These are phyloP conservation scores for Alternaria incomplexa DNA, from an alignment of 2,329 filamentous ascomycete species.

Conservation along the genomic window DNA sequence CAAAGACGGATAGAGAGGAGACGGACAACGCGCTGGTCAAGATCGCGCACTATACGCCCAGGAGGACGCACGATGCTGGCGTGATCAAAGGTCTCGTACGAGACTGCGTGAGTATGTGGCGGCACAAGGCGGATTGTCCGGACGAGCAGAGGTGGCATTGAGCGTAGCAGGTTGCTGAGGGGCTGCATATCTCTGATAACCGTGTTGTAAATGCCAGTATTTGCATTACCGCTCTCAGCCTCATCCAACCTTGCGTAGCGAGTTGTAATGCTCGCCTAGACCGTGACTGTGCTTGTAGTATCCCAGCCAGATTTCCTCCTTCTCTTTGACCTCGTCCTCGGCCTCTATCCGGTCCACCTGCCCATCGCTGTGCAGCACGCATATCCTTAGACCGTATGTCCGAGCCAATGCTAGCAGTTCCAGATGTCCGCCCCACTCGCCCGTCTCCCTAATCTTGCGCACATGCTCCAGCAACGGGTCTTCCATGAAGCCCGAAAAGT, in stretches of 20 bases:
- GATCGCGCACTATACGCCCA: slow-evolving; percentile 63
- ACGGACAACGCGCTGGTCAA: slow-evolving; percentile 50
- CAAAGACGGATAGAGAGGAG: slow-evolving; percentile 52
- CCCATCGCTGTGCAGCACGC: slow-evolving; percentile 82
- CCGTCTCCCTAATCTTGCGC: slow-evolving; percentile 79
- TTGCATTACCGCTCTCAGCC: not conserved
- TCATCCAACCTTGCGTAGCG: slow-evolving; percentile 60
- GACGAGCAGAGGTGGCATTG: slow-evolving; percentile 4
- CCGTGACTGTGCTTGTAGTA: slow-evolving; percentile 96
- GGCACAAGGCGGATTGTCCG: slow-evolving; percentile 33
- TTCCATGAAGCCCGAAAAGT: slow-evolving; percentile 87
- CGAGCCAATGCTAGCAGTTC: slow-evolving; percentile 86
- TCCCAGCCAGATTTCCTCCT: slow-evolving; percentile 80
- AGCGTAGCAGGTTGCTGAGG: not conserved
- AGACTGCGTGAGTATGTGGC: slow-evolving; percentile 59
- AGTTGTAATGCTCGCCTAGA: slow-evolving; percentile 97
- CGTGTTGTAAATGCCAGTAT: not conserved
- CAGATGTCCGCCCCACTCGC: slow-evolving; percentile 94
- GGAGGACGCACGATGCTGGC: slow-evolving; percentile 60
- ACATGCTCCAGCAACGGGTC: slow-evolving; percentile 78
- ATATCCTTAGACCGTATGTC: slow-evolving; percentile 79
- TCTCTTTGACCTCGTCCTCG: slow-evolving; percentile 47
- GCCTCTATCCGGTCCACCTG: slow-evolving; percentile 76
- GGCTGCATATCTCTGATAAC: not conserved
- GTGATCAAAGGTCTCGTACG: slow-evolving; percentile 55